Base-by-base conservation (phyloP, 2,329 filamentous ascomycete genomes). In the Colletotrichum gigasporum region DNA sequence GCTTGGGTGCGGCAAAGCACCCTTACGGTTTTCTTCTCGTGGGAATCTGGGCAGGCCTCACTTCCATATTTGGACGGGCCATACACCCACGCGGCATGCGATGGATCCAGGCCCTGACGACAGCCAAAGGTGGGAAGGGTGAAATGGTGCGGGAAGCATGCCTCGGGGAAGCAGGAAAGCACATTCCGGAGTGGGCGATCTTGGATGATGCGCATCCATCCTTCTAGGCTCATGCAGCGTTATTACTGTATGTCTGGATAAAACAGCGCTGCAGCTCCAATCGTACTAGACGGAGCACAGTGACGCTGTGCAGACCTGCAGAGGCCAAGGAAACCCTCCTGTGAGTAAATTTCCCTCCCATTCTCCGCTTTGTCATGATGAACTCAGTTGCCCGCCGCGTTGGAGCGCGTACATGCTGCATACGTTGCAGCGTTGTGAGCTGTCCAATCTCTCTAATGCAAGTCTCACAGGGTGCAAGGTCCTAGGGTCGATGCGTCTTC, bases 111-210 rank as follows among this genome's bases (percentile, higher is more conserved):
- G 72, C 71, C 71, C 70, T 70, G 72, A 73, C 71, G 69, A 73
- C 71, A 70, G 72, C 70, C 71, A 72, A 68, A 71, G 71, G 71
- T 71, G 66, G 55, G 56, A 68, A 48, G 54, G 68, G 74, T 67
- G 72, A 71, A 71, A 72, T 74, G 70, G 71, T 73, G 76, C 76
- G 77, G 77, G 76, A 78, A 72, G 70, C 70, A 73, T 70, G 73
- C 67, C 68, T 71, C 78, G 78, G 74, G 78, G 78, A 80, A 77
- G 74, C 75, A 77, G 67, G 67, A 72, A 55, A 68, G 67, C 67
- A 67, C 70, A 44, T 76, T 75, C 78, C 78, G 77, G 74, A 61
- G 70, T 71, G 69, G 73, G 68, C 73, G 71, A 74, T 75, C 73
- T 74, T 69, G 71, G 71, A 76, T 78, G 75, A 79, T 78, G 73